Evolutionary conservation across 768 basidiomycete species (phyloP), one percentile per base, ranked within the genome.

Genomic region (Pulveroboletus ravenelii): DNA sequence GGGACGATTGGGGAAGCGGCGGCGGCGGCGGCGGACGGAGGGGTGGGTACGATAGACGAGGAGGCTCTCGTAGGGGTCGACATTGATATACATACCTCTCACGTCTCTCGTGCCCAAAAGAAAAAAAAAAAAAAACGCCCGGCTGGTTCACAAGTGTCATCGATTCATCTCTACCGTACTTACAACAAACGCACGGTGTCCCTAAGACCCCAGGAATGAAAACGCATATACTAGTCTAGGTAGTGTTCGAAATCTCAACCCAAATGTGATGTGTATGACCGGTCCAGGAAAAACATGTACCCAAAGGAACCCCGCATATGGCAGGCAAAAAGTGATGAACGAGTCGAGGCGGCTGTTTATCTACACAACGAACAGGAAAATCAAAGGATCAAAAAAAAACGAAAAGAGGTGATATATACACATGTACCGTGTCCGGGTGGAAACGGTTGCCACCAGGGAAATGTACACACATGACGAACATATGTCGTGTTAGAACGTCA

Each of bases 1-100:
- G 64, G 17, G 74, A 75, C 17, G 74, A 75, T 0, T 73, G 73
- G 62, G 68, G 65, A 45, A 56, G 68, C 37, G 70, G 70, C 7
- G 59, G 60, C n/a, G 70, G 58, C 1, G 18, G 45, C 0, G 17
- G 56, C 4, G 56, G 56, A 18, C 42, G 48, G 18, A 69, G 25
- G 61, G 61, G 35, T 56, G 72, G 40, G 25, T 53, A 60, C 12
- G 66, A 65, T 30, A 50, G 59, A 51, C 61, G 62, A 37, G 63
- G 53, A 1, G 63, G 58, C 0, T 17, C 51, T 34, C 64, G 65
- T 20, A 54, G 65, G 30, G 65, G 65, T n/a, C 62, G 65, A 57
- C 20, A 30, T 39, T 34, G 15, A 45, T 23, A n/a, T 10, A 10
- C 17, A n/a, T n/a, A 23, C 3, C 10, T 20, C 12, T 45, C 18